These are phyloP conservation scores for Candida maltosa DNA, from an alignment of 805 yeast genomes.

Conservation along the genomic window DNA sequence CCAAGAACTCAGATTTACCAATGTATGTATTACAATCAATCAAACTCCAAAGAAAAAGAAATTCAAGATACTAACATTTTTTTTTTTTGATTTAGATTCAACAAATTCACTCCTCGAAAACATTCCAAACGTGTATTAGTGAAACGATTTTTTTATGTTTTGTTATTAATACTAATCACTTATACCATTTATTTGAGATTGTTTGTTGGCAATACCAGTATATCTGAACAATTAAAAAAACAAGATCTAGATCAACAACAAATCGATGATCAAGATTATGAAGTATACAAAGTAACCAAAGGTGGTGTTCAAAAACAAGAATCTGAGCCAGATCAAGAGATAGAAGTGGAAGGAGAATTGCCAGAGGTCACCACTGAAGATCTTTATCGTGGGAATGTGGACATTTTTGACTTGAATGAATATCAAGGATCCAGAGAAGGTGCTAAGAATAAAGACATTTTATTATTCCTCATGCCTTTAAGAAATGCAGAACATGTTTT, in stretches of 20 bases:
- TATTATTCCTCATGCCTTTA: conserved; percentile 70
- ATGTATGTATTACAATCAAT: conserved; percentile 22
- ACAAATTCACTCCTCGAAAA: conserved; percentile 20
- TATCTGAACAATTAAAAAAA: background rate
- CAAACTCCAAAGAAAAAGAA: background rate
- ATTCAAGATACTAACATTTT: conserved; percentile 1
- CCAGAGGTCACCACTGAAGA: conserved; percentile 21
- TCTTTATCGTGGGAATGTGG: conserved; percentile 43
- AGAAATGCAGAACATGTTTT: conserved; percentile 75
- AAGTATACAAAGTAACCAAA: conserved; percentile 21
- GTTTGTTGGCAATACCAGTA: background rate
- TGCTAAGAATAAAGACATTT: conserved; percentile 51
- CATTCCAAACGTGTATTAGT: conserved; percentile 6
- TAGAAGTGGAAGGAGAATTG: conserved; percentile 1
- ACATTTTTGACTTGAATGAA: conserved; percentile 58
- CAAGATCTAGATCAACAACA: background rate
- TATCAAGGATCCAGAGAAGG: conserved; percentile 56
- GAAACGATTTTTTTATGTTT: conserved; percentile 7
- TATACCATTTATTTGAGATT: conserved; percentile 4
- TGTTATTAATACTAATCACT: conserved; percentile 8
- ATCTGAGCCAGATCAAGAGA: too few relatives aligned
- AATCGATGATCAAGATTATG: conserved; percentile 12
- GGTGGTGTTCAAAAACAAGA: conserved; percentile 12
- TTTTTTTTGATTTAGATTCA: conserved; percentile 8
- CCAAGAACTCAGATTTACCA: conserved; percentile 48